Evolutionary conservation across 2,329 filamentous ascomycete species (phyloP).

Genomic region (Tolypocladium ophioglossoides): DNA sequence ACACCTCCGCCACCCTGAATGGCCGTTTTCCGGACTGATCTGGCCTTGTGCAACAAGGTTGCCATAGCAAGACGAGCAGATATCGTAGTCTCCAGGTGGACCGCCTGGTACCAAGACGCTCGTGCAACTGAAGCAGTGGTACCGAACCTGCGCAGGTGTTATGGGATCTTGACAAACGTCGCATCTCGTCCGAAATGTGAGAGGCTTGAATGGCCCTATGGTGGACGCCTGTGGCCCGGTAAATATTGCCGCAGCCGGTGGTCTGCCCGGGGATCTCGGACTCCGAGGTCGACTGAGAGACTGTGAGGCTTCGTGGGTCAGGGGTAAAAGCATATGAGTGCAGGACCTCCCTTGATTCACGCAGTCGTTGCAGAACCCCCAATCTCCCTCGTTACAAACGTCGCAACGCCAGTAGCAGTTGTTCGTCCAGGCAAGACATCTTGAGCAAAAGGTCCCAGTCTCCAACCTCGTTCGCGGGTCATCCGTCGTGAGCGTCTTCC

Average conservation of each 20-base stretch:
- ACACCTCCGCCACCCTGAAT: conserved; percentile 75
- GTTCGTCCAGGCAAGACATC: conserved; percentile 64
- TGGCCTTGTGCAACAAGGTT: conserved; percentile 51
- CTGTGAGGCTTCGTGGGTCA: conserved; percentile 47
- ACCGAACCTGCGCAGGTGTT: conserved; percentile 55
- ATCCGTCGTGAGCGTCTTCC: conserved; percentile 50
- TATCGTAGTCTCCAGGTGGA: conserved; percentile 67
- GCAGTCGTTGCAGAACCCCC: conserved; percentile 86
- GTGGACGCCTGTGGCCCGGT: conserved; percentile 33
- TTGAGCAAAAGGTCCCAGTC: conserved; percentile 74
- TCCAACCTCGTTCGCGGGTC: conserved; percentile 60
- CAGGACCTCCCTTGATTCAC: conserved; percentile 76
- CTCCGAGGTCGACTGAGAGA: conserved; percentile 26
- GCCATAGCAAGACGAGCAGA: conserved; percentile 71
- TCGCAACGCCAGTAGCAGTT: conserved; percentile 86
- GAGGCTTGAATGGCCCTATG: conserved; percentile 50
- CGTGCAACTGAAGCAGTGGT: conserved; percentile 71
- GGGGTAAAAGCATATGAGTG: conserved; percentile 68
- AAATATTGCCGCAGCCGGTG: conserved; percentile 36
- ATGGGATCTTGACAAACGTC: conserved; percentile 70
- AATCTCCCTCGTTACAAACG: conserved; percentile 81
- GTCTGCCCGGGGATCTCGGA: conserved; percentile 31
- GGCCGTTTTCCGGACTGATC: conserved; percentile 66
- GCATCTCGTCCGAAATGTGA: conserved; percentile 66
- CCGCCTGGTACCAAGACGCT: conserved; percentile 35